Base-by-base conservation (phyloP, 2,329 filamentous ascomycete genomes). In the Stemphylium vesicarium region DNA sequence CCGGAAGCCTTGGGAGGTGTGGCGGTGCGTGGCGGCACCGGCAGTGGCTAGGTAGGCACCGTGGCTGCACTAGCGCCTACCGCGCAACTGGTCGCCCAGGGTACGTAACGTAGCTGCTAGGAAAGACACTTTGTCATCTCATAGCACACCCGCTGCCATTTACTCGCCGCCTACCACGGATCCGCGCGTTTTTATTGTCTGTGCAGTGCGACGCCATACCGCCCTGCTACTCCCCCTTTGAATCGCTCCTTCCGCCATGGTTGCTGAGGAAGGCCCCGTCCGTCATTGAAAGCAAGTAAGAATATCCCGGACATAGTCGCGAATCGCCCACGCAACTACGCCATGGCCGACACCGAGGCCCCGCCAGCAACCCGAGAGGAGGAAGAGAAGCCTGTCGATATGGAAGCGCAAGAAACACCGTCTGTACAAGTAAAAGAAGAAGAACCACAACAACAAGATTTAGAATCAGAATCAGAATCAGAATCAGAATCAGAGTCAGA, bases 341-440 rank as follows among this genome's bases (percentile, higher is more conserved):
- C 65, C 58, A 76, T 76, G 74, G 71, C 74, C 68, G 71, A 72
- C 68, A 59, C 62, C 60, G 64, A 65, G 20, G 29, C 59, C 33
- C 54, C 60, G 38, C 64, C 63, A 42, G 53, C 46, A 32, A 35
- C 52, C 37, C 38, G 37, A 12, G 57, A 53, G 37, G 54, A 42
- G 0, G 53, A 33, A 32, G 61, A 66, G 5, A 54, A 35, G 39
- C 15, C 46, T 6, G 33, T 22, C 11, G 36, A 13, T 20, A 40
- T 37, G 29, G 42, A 41, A 11, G 35, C 38, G 11, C 26, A 50
- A 13, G 35, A 40, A 35, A 24, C 48, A 10, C 24, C 45, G 22
- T 20, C 29, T 15, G 38, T 26, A 24, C 18, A 24, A n/a, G n/a
- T 15, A 26, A 50, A 31, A 49, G 11, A 29, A 26, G 44, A 15